Evolutionary conservation across 225 moss, liverwort and hornwort genomes (phyloP).

Genomic region (Marchantia paleacea): DNA sequence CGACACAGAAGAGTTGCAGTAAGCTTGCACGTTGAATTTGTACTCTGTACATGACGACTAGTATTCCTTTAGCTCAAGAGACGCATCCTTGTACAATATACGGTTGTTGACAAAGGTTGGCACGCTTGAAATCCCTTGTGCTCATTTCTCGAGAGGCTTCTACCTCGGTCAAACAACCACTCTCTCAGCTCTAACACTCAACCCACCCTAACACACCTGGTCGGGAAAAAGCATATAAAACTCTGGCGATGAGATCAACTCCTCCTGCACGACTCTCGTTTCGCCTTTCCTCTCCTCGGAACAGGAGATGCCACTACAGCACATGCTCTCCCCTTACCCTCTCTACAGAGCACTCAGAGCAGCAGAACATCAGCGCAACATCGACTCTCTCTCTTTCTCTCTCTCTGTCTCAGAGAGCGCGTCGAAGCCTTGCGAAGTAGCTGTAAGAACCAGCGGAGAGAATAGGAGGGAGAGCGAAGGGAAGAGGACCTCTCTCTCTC

Average conservation of each 20-base stretch:
- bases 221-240: not conserved
- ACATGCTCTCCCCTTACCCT: not conserved
- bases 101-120: constrained; percentile 10
- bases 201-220: constrained; percentile 6
- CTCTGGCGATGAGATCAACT: not conserved
- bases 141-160: not conserved
- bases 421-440: no score
- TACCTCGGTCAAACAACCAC: constrained; percentile 3
- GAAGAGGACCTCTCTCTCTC: not conserved
- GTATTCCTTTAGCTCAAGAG: constrained; percentile 1
- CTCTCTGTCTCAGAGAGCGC: not conserved
- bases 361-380: not conserved
- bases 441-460: no score
- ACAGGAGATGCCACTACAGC: not conserved
- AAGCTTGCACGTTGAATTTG: not conserved
- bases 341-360: not conserved
- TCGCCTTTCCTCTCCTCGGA: not conserved
- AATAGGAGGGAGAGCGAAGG: no score
- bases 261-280: not conserved
- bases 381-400: constrained; percentile 1
- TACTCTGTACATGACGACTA: not conserved
- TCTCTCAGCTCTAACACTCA: not conserved
- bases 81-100: not conserved
- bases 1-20: not conserved
- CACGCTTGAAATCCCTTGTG: not conserved